Evolutionary conservation across 2,329 filamentous ascomycete genomes (phyloP), one percentile per base, ranked within the genome.

Genomic region (Pestalotiopsis sp.): DNA sequence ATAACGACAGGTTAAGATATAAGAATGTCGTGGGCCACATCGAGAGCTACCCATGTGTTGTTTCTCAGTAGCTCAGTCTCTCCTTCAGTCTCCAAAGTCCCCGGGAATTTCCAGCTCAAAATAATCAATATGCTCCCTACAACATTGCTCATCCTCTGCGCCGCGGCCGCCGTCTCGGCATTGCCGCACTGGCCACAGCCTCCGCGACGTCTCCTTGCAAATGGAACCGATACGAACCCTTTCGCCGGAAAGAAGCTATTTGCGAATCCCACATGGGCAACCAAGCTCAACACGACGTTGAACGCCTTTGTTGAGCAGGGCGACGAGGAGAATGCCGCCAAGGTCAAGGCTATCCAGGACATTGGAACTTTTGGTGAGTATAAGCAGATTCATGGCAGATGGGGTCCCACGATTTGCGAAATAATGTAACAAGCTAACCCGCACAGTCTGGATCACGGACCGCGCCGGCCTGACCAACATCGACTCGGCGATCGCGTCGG

Each of bases 161-260:
- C 63, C n/a, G 63, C 63, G 3, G 49, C 49, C 27, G 23, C 41
- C 7, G 63, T 57, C 12, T 65, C 49, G 14, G 63, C 63, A 4
- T 20, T 45, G 12, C 63, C 63, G 27, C 63, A 65, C 13, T 65
- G 41, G 25, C 45, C 67, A 12, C 63, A 39, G 13, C n/a, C 62
- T n/a, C n/a, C 14, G 4, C 58, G 25, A 38, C 66, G 66, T 36
- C 45, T 52, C n/a, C 20, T 52, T 17, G 20, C 41, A 14, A 60
- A 63, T 14, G 62, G 17, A 5, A 61, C 39, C 58, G 70, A 73
- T 67, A 67, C 73, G 64, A 82, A 83, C 67, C 81, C 87, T 0
- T 88, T 89, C 73, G 68, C 78, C 1, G 82, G 82, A 69, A 84
- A 82, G 71, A 82, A 79, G 6, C 77, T 87, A 31, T 87, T 84